Evolutionary conservation across 257 asterid genomes (phyloP).

Genomic region (Anisodus acutangulus): DNA sequence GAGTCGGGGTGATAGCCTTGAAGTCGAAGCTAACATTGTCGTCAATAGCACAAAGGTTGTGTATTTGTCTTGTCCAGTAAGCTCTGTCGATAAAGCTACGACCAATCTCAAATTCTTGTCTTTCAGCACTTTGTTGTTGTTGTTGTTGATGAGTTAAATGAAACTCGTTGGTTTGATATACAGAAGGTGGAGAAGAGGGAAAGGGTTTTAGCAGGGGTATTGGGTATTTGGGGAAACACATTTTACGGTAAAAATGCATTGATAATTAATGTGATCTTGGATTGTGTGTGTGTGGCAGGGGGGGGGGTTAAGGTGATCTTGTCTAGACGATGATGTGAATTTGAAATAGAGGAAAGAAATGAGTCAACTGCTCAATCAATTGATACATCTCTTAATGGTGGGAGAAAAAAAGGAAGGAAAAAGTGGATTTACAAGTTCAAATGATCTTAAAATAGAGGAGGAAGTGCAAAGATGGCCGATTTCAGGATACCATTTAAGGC

Average conservation of each 20-base stretch:
- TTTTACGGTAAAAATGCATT: background rate
- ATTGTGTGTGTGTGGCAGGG: no score
- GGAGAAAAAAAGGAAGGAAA: background rate
- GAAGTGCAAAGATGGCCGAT: background rate
- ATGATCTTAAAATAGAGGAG: background rate
- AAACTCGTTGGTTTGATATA: constrained; percentile 32
- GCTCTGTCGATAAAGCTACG: constrained; percentile 37
- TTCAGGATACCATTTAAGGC: no score
- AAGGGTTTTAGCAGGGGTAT: constrained; percentile 42
- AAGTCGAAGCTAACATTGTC: background rate
- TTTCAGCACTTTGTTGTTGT: constrained; percentile 1
- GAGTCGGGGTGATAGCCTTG: no score
- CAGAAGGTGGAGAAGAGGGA: constrained; percentile 36
- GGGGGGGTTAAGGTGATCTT: no score
- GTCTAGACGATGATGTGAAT: background rate
- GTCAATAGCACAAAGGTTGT: constrained; percentile 63
- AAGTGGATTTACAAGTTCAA: background rate
- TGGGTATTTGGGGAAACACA: constrained; percentile 41
- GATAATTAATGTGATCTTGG: no score
- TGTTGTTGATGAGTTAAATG: constrained; percentile 20
- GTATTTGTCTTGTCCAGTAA: constrained; percentile 70
- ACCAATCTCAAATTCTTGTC: constrained; percentile 21
- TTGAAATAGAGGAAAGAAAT: background rate
- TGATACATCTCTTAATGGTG: background rate
- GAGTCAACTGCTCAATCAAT: background rate